Percentiles rank a stretch among this genome's conserved stretches.
Evolutionary conservation across 129 eudicot genomes (phyloP).

Genomic region (Arctium minus): DNA sequence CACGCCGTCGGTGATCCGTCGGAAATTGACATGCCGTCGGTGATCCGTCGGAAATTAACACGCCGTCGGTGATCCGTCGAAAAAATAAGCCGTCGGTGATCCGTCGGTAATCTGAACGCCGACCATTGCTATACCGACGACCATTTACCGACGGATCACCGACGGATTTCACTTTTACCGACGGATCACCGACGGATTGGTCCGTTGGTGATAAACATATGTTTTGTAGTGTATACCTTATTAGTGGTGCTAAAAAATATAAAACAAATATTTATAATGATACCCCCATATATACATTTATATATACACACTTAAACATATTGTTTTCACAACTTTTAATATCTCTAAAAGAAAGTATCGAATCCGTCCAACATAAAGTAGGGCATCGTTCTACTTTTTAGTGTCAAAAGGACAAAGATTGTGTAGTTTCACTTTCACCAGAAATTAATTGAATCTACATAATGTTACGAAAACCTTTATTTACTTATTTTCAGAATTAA

Average conservation of each 20-base stretch:
- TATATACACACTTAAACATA: background rate
- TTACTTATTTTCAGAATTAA: background rate
- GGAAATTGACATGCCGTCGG: too few species aligned
- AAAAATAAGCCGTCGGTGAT: too few species aligned
- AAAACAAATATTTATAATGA: background rate
- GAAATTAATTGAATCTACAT: background rate
- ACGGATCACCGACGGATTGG: too few species aligned
- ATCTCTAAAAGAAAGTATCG: background rate
- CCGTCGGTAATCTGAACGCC: too few species aligned
- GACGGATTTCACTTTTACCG: too few species aligned
- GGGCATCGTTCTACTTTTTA: background rate
- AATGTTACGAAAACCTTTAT: background rate
- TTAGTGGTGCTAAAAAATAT: background rate
- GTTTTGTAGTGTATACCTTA: background rate
- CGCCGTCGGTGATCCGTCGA: too few species aligned
- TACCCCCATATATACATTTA: background rate
- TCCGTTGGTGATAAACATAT: too few species aligned
- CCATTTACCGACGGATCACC: too few species aligned
- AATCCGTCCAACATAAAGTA: background rate
- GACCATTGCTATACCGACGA: too few species aligned
- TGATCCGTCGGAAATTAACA: too few species aligned
- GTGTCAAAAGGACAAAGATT: background rate
- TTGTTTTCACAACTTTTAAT: background rate
- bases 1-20: too few species aligned
- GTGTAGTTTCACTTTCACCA: background rate